Percentiles rank a stretch among this genome's conserved stretches.
phyloP scores from a whole-genome alignment of 768 basidiomycete genomes.

The Rhizopogon sp. region DNA sequence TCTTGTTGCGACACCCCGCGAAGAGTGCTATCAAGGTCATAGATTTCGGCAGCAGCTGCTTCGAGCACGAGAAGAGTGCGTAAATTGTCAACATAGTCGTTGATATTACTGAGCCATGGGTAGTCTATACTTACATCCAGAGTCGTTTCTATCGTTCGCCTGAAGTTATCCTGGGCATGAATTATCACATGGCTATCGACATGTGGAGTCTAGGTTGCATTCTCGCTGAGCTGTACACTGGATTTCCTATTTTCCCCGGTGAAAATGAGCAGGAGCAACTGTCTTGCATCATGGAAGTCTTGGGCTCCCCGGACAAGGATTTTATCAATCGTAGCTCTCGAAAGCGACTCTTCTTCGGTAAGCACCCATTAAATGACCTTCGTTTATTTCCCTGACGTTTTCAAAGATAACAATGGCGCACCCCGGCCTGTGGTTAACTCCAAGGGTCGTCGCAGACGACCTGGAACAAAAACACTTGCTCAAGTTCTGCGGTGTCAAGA shows the following conservation, averaged over 20 bases:
- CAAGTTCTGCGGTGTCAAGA: conserved; percentile 91
- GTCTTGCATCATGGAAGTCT: conserved; percentile 98
- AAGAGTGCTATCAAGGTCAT: conserved; percentile 98
- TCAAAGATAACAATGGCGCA: conserved; percentile 82
- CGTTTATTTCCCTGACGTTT: conserved; percentile 4
- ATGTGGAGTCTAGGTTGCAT: conserved; percentile 99
- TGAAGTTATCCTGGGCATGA: conserved; percentile 98
- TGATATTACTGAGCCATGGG: conserved; percentile 6
- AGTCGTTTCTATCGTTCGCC: conserved; percentile 99
- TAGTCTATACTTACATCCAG: conserved; percentile 99
- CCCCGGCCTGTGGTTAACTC: conserved; percentile 94
- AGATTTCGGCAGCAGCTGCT: conserved; percentile 97
- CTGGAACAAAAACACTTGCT: conserved; percentile 84
- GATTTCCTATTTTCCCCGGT: conserved; percentile 97
- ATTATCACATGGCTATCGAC: conserved; percentile 98
- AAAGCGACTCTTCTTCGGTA: conserved; percentile 95
- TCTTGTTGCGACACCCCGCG: conserved; percentile 87
- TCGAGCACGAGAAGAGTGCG: conserved; percentile 97
- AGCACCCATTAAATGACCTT: conserved; percentile 16
- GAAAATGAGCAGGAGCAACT: conserved; percentile 99
- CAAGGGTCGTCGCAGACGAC: conserved; percentile 88
- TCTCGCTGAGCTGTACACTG: conserved; percentile 93
- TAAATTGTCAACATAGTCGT: conserved; percentile 3
- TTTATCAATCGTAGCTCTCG: conserved; percentile 91
- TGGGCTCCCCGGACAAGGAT: conserved; percentile 93